These are phyloP conservation scores for Backusella mclennaniae DNA, from an alignment of 192 early-diverging fungal species.

Conservation along the genomic window DNA sequence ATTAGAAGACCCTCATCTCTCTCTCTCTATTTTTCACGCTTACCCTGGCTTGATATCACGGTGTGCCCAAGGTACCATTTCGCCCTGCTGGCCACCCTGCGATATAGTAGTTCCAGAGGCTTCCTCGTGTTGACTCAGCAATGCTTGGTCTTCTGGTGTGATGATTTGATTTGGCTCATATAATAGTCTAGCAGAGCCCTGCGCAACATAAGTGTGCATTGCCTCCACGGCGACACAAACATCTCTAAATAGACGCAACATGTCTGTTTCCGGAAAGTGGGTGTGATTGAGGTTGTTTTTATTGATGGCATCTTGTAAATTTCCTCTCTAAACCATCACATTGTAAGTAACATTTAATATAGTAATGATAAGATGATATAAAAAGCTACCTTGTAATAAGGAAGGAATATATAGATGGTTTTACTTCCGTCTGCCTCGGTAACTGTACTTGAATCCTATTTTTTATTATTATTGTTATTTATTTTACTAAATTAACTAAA, in stretches of 20 bases:
- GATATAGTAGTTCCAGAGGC: background rate
- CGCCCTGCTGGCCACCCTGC: constrained; percentile 14
- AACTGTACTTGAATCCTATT: constrained; percentile 54
- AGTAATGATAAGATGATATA: constrained; percentile 29
- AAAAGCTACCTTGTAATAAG: constrained; percentile 53
- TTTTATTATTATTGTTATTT: background rate
- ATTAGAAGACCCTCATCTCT: background rate
- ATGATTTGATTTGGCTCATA: constrained; percentile 62
- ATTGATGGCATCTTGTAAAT: constrained; percentile 57
- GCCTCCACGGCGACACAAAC: constrained; percentile 58
- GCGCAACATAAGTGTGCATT: constrained; percentile 61
- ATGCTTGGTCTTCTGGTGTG: constrained; percentile 49
- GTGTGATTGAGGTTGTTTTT: constrained; percentile 47
- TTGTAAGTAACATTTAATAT: constrained; percentile 20
- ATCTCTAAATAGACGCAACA: constrained; percentile 56
- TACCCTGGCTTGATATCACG: constrained; percentile 76
- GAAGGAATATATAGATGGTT: constrained; percentile 70
- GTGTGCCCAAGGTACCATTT: constrained; percentile 59
- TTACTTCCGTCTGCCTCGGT: constrained; percentile 51
- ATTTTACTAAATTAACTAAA: background rate
- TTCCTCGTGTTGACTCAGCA: constrained; percentile 14
- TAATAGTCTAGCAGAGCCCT: constrained; percentile 46
- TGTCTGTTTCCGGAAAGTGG: constrained; percentile 53
- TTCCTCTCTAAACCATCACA: constrained; percentile 54
- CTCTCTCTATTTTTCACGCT: background rate